phyloP scores from a whole-genome alignment of 805 yeast species.

The Ogataea pini region DNA sequence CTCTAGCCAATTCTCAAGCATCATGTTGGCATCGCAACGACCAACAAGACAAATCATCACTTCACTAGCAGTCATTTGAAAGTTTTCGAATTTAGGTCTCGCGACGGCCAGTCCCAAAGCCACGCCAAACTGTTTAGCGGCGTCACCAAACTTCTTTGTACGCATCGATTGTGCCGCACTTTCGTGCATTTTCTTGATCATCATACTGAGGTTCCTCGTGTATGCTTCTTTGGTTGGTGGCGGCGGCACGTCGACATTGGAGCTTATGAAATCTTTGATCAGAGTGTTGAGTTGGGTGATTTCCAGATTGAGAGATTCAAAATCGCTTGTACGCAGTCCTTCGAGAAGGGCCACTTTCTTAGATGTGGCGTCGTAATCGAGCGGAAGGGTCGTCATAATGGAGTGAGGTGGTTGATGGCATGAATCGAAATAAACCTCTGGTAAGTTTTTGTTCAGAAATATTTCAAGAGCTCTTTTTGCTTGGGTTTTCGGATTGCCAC shows the following conservation, averaged over 20 bases:
- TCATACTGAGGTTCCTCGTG: conserved; percentile 54
- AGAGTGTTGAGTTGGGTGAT: conserved; percentile 37
- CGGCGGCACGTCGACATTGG: conserved; percentile 52
- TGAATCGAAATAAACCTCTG: too few species aligned
- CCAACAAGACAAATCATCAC: conserved; percentile 65
- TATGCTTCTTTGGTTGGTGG: conserved; percentile 54
- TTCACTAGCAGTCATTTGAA: conserved; percentile 71
- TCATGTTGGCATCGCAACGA: conserved; percentile 67
- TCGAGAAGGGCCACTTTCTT: conserved; percentile 32
- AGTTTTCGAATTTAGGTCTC: conserved; percentile 72
- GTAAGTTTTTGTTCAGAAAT: too few species aligned
- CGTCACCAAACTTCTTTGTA: conserved; percentile 54
- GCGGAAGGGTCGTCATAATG: conserved; percentile 25
- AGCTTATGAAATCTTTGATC: conserved; percentile 44
- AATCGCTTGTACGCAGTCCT: conserved; percentile 20
- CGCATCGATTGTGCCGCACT: conserved; percentile 61
- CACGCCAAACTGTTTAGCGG: conserved; percentile 60
- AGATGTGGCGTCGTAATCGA: conserved; percentile 32
- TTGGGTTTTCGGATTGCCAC: too few species aligned
- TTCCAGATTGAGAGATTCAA: conserved; percentile 31
- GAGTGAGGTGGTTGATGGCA: neutral
- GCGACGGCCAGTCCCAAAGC: conserved; percentile 69
- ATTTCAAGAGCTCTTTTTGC: too few species aligned
- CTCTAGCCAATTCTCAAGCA: conserved; percentile 52
- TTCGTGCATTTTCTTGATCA: conserved; percentile 66